A percentile compares a stretch with the other conserved stretches of the same genome.
Conservation (phyloP, 2,329 filamentous ascomycete genomes). For the Madurella mycetomatis region DNA sequence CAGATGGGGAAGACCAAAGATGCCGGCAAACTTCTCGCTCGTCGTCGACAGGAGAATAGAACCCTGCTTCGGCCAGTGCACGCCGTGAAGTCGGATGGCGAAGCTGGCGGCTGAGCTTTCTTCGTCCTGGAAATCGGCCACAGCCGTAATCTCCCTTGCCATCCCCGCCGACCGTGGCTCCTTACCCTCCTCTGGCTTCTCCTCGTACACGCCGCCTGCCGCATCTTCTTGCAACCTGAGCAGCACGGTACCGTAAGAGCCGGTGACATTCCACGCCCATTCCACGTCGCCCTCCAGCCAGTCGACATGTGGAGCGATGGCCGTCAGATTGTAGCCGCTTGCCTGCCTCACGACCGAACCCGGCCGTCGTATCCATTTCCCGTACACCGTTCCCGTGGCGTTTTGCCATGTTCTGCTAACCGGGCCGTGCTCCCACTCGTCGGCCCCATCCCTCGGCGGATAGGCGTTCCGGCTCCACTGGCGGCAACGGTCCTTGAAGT, state of each 20-base stretch:
- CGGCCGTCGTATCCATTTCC: conserved; percentile 65
- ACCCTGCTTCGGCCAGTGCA: conserved; percentile 81
- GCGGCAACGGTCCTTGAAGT: conserved; percentile 61
- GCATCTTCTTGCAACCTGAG: conserved; percentile 60
- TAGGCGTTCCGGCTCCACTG: conserved; percentile 55
- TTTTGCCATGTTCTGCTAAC: conserved; percentile 64
- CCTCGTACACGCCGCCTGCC: conserved; percentile 41
- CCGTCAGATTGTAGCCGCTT: conserved; percentile 58
- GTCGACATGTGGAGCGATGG: conserved; percentile 58
- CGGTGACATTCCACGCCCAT: conserved; percentile 80
- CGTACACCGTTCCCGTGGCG: conserved; percentile 69
- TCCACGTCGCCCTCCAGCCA: conserved; percentile 57
- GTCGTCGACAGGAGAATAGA: conserved; percentile 79
- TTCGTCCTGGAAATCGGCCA: conserved; percentile 68
- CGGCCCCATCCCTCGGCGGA: conserved; percentile 25
- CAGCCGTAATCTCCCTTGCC: conserved; percentile 65
- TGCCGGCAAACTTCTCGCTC: conserved; percentile 89
- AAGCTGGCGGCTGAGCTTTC: conserved; percentile 67
- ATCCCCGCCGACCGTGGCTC: conserved; percentile 43
- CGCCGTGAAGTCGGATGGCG: conserved; percentile 75
- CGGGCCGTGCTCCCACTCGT: conserved; percentile 30
- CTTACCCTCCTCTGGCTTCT: conserved; percentile 32
- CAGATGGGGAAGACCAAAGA: conserved; percentile 85
- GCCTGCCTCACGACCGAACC: conserved; percentile 43
- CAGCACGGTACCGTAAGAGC: conserved; percentile 62